Evolutionary conservation across 176 grass and related monocot species (phyloP).

Genomic region (Oryza longistaminata): DNA sequence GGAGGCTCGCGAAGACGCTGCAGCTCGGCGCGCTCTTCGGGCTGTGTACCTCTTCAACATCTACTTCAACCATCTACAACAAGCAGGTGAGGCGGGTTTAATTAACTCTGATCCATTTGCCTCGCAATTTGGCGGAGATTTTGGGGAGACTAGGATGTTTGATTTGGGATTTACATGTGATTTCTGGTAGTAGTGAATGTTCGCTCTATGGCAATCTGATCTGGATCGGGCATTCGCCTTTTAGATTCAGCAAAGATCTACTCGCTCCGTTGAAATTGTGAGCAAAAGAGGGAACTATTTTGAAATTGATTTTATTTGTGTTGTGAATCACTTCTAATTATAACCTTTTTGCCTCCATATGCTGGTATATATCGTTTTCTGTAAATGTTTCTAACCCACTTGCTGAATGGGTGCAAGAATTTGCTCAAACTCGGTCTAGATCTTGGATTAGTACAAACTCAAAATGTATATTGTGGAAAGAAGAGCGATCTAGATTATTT

Average conservation of each 20-base stretch:
- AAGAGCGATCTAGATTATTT: background rate
- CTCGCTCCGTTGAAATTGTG: background rate
- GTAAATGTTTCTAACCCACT: background rate
- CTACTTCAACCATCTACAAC: slow-evolving; percentile 93
- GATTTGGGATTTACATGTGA: background rate
- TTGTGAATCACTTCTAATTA: background rate
- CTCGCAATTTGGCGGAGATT: background rate
- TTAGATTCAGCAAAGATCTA: background rate
- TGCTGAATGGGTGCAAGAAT: background rate
- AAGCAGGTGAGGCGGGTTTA: slow-evolving; percentile 55
- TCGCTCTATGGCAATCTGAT: background rate
- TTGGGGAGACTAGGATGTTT: background rate
- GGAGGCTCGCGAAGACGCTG: slow-evolving; percentile 41
- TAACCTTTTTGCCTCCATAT: background rate
- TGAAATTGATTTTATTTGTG: background rate
- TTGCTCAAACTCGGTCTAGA: background rate
- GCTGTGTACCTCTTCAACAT: slow-evolving; percentile 89
- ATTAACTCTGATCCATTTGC: background rate
- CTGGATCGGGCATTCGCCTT: background rate
- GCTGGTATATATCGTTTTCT: too few relatives aligned
- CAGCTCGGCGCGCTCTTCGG: slow-evolving; percentile 71
- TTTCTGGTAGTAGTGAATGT: background rate
- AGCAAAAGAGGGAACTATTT: background rate
- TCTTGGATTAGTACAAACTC: background rate
- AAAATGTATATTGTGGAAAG: background rate